Conservation (phyloP, 2,329 filamentous ascomycete genomes). For the Stemphylium beticola region DNA sequence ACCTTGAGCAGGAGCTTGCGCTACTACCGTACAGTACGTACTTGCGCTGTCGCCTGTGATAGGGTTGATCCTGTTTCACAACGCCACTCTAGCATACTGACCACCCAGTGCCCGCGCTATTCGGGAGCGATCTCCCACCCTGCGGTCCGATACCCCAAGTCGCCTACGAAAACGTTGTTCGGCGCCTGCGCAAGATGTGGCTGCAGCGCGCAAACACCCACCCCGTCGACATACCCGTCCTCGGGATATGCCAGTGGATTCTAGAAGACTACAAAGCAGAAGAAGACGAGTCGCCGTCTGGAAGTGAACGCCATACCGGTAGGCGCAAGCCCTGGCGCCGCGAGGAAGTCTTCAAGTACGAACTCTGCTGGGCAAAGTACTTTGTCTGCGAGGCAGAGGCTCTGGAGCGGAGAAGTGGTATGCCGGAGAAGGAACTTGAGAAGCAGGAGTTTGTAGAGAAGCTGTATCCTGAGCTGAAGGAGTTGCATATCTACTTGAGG, state of each 20-base stretch:
- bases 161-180: constrained; percentile 33
- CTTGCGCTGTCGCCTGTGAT: too few relatives aligned
- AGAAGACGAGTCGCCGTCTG: constrained; percentile 2
- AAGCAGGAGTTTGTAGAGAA: constrained; percentile 12
- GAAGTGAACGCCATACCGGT: constrained; percentile 1
- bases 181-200: constrained; percentile 28
- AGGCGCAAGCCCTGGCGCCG: constrained; percentile 29
- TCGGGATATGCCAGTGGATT: constrained; percentile 18
- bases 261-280: constrained; percentile 16
- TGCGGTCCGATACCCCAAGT: constrained; percentile 28
- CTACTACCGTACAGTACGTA: constrained; percentile 25
- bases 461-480: constrained; percentile 18
- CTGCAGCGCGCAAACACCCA: constrained; percentile 1
- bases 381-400: constrained; percentile 31
- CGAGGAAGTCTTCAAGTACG: constrained; percentile 27
- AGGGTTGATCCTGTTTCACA: not conserved
- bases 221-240: not conserved
- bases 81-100: not conserved
- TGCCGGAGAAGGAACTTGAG: constrained; percentile 22
- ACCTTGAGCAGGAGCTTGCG: constrained; percentile 4
- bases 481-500: constrained; percentile 10
- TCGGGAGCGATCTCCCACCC: constrained; percentile 31
- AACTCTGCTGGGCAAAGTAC: constrained; percentile 33
- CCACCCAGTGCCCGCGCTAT: constrained; percentile 31
- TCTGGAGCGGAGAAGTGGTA: not conserved